phyloP scores from a whole-genome alignment of 169 alveolate genomes.

The Plasmodium adleri region DNA sequence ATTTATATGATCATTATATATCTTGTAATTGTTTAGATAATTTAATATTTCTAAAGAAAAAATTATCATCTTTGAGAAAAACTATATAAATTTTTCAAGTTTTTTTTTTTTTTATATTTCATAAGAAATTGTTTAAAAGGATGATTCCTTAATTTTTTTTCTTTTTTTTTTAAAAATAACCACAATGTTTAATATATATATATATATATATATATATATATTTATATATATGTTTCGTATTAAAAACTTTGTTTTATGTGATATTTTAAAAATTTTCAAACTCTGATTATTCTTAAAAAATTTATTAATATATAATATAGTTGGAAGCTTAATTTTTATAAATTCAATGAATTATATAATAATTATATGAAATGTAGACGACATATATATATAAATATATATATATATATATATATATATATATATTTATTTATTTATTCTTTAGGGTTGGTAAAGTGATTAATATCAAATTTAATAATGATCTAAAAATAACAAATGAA shows the following conservation, averaged over 20 bases:
- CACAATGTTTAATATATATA: neutral
- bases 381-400: no score
- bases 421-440: no score
- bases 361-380: no score
- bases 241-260: neutral
- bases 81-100: slow-evolving; percentile 30
- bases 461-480: no score
- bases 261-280: no score
- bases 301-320: no score
- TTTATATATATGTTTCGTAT: neutral
- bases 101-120: neutral
- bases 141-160: neutral
- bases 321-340: no score
- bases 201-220: slow-evolving; percentile 12
- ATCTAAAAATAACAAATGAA: no score
- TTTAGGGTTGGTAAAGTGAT: no score
- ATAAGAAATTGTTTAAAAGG: neutral
- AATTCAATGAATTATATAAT: no score
- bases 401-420: no score
- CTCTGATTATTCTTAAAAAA: no score
- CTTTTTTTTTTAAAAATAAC: neutral
- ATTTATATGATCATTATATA: slow-evolving; percentile 69
- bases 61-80: slow-evolving; percentile 27
- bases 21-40: slow-evolving; percentile 57
- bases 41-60: slow-evolving; percentile 46